Base-by-base conservation (phyloP, 2,329 filamentous ascomycete species). In the Passalora sequoiae region DNA sequence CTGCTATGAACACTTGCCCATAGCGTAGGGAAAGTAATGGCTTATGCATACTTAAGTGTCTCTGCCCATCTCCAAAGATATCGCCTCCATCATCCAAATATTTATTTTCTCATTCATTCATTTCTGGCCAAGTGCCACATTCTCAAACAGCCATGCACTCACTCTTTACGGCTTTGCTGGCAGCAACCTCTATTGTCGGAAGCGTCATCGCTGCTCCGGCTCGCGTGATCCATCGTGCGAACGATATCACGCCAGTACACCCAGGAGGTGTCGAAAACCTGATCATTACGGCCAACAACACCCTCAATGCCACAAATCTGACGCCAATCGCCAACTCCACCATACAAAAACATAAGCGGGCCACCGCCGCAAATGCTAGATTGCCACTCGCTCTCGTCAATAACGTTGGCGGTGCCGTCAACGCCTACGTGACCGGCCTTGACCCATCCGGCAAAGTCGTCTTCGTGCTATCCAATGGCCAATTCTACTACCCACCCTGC, bases 391-490 rank as follows among this genome's bases (percentile, higher is more conserved):
- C 47, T 1, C 54, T 74, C 3, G 60, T 70, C 52, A 74, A 74
- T 50, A 70, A 71, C 47, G 63, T 69, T 32, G 45, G 48, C 8
- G 63, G 61, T 3, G 46, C 51, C 0, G 54, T 73, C 46, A 69
- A 66, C 36, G 67, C 67, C 0, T 74, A 74, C 48, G 58, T 74
- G 24, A 66, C 66, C 15, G 72, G 70, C 2, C 51, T 69, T 2
- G 69, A 74, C 50, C 53, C 57, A 1, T 50, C 63, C 10, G 59
- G 60, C 1, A 53, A 56, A 3, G 60, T 73, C 6, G 69, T 72
- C 24, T 70, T 74, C 43, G 49, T 74, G 6, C 49, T 46, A 6
- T 53, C 61, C 3, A 60, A 69, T 32, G 69, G 69, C 10, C 57
- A 47, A 0, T 59, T 69, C 35, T 61, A 67, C 21, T 72, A 73